phyloP scores from a whole-genome alignment of 2,329 filamentous ascomycete genomes.

The Pseudocercospora musae region DNA sequence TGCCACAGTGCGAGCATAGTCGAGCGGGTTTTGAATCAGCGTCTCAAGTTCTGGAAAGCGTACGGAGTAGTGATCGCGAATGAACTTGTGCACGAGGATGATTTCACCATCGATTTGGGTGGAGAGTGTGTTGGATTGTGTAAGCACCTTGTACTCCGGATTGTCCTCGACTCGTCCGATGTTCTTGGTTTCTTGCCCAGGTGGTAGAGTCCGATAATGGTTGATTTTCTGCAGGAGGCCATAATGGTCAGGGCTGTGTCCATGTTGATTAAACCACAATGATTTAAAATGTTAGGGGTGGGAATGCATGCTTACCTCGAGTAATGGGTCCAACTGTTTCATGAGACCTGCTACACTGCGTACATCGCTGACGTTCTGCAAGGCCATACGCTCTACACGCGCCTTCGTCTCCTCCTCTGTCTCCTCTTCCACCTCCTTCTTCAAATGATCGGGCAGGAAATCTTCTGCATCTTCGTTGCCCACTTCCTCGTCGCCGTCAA shows the following conservation, averaged over 20 bases:
- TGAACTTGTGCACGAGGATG: slow-evolving; percentile 89
- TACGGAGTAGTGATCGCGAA: slow-evolving; percentile 90
- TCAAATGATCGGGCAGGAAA: slow-evolving; percentile 30
- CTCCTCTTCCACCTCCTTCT: slow-evolving; percentile 53
- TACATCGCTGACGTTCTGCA: slow-evolving; percentile 71
- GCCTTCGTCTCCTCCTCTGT: slow-evolving; percentile 69
- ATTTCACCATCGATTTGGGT: slow-evolving; percentile 93
- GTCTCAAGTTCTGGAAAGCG: slow-evolving; percentile 91
- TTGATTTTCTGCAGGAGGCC: slow-evolving; percentile 68
- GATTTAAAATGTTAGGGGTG: slow-evolving; percentile 31
- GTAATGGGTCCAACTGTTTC: slow-evolving; percentile 73
- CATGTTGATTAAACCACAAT: slow-evolving; percentile 65
- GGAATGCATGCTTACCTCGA: slow-evolving; percentile 65
- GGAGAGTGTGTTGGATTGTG: slow-evolving; percentile 82
- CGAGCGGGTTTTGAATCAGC: slow-evolving; percentile 84
- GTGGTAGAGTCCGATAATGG: slow-evolving; percentile 68
- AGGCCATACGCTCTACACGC: slow-evolving; percentile 78
- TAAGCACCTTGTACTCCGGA: slow-evolving; percentile 83
- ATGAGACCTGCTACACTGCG: slow-evolving; percentile 76
- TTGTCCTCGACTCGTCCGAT: slow-evolving; percentile 87
- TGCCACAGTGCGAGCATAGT: slow-evolving; percentile 92
- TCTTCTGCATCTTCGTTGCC: slow-evolving; percentile 41
- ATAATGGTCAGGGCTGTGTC: slow-evolving; percentile 66
- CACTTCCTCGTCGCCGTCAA: slow-evolving; percentile 52
- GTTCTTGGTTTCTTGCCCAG: slow-evolving; percentile 60